Evolutionary conservation across 1,139 yeast species (phyloP), one percentile per base, ranked within the genome.

Genomic region (Hansenula anomala): DNA sequence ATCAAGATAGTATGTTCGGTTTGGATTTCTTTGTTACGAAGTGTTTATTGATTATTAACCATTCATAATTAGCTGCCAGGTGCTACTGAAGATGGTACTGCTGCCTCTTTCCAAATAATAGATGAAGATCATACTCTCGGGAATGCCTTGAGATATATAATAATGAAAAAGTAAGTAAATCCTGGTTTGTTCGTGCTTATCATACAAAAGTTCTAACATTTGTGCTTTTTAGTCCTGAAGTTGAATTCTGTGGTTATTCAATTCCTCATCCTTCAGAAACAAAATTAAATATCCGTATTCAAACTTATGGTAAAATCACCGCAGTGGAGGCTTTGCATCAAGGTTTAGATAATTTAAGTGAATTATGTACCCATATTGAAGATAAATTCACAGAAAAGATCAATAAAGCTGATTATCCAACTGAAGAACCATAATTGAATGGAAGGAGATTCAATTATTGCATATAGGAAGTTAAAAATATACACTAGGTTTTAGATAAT

Each of bases 231-330:
- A 61, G 68, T 65, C 96, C 97, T 29, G 95, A 89, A 51, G 97
- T 92, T 26, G 98, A 92, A 58, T 92, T 94, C 62, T 92, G 97
- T 59, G 98, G 98, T 42, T 92, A 92, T 66, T 87, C 97, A 36
- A 94, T 92, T 47, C 98, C 98, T n/a, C 98, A 92, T 64, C 98
- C 98, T 23, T 87, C 96, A 27, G 98, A 94, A 64, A 76, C 88
- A 45, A 84, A 86, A 54, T 68, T 92, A 65, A 89, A 94, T 66
- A 61, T 92, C 42, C 79, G 98, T 65, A 88, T 92, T 48, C 98
- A 92, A 64, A 94, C 98, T 1, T 90, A 89, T 57, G 97, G 94
- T 36, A 59, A 75, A 43, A 75, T 80, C 48, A 84, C 97, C 11
- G 97, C 98, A 5, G 79, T 86, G 32, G 96, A 90, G 60, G 98